Conservation (phyloP, 1,139 yeast species). For the Taphrina communis region DNA sequence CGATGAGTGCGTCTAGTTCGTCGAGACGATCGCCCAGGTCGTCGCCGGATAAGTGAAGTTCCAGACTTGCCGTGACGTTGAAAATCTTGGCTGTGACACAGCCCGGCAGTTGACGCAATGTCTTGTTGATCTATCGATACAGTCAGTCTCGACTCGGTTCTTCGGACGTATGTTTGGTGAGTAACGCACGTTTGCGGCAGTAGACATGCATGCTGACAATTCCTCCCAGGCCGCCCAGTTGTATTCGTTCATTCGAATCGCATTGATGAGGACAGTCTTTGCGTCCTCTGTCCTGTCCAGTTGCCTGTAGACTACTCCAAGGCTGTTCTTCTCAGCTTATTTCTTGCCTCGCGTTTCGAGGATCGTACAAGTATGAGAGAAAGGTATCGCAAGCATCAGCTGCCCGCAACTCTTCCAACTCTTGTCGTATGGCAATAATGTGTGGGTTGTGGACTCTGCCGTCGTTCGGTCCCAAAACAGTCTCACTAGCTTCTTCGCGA, state of each 20-base stretch:
- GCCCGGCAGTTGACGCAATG: slow-evolving; percentile 47
- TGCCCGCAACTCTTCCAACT: slow-evolving; percentile 48
- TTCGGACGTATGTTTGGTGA: no score
- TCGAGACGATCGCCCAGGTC: slow-evolving; percentile 60
- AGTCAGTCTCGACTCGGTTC: background rate
- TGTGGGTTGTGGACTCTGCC: slow-evolving; percentile 51
- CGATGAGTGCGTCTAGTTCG: slow-evolving; percentile 61
- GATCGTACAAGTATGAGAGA: slow-evolving; percentile 62
- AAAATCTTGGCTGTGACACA: slow-evolving; percentile 70
- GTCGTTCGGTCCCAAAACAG: slow-evolving; percentile 59
- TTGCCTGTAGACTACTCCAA: slow-evolving; percentile 50
- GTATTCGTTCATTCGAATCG: slow-evolving; percentile 34
- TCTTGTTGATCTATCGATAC: slow-evolving; percentile 33
- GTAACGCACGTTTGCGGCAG: slow-evolving; percentile 51
- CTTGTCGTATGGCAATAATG: slow-evolving; percentile 50
- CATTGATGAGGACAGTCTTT: slow-evolving; percentile 57
- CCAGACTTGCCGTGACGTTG: slow-evolving; percentile 74
- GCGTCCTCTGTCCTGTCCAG: slow-evolving; percentile 28
- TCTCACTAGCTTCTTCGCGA: slow-evolving; percentile 75
- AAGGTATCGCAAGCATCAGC: slow-evolving; percentile 59
- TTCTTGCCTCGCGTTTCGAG: slow-evolving; percentile 35
- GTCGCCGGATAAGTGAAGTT: slow-evolving; percentile 71
- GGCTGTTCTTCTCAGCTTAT: slow-evolving; percentile 46
- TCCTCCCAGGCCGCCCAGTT: slow-evolving; percentile 97
- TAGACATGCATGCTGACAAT: slow-evolving; percentile 63